Evolutionary conservation across 768 basidiomycete species (phyloP).

Genomic region (Mycena polygramma): DNA sequence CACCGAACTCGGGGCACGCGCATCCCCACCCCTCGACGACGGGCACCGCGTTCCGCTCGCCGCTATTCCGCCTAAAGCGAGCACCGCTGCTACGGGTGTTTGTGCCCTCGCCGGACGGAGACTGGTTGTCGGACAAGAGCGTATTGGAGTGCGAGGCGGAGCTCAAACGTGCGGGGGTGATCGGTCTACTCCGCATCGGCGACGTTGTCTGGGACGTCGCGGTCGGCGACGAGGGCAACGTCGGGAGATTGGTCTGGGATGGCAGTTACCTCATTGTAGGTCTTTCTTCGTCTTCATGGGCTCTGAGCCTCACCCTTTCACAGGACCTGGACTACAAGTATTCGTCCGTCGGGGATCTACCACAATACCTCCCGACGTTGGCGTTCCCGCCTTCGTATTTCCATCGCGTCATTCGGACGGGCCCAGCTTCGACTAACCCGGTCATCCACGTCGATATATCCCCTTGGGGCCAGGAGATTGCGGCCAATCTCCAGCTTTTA

Average conservation of each 20-base stretch:
- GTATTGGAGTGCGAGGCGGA: conserved; percentile 88
- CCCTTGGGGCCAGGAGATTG: conserved; percentile 86
- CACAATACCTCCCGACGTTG: conserved; percentile 82
- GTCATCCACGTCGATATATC: conserved; percentile 80
- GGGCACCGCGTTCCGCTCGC: conserved; percentile 66
- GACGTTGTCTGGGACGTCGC: conserved; percentile 92
- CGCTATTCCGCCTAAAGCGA: conserved; percentile 76
- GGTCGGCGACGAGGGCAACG: conserved; percentile 87
- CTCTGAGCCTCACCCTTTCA: conserved; percentile 9
- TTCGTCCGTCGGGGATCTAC: conserved; percentile 80
- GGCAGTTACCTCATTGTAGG: conserved; percentile 89
- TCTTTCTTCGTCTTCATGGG: conserved; percentile 30
- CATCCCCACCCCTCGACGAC: conserved; percentile 32
- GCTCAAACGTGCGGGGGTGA: conserved; percentile 75
- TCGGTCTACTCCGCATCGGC: conserved; percentile 74
- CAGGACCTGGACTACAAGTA: conserved; percentile 91
- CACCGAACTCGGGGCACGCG: conserved; percentile 64
- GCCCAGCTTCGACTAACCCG: conserved; percentile 65
- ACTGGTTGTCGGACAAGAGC: conserved; percentile 87
- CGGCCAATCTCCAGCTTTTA: conserved; percentile 77
- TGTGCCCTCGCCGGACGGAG: conserved; percentile 88
- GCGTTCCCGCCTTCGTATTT: conserved; percentile 92
- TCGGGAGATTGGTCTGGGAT: conserved; percentile 89
- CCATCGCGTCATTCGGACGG: conserved; percentile 84
- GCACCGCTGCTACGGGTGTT: conserved; percentile 86